These are phyloP conservation scores for Celoporthe dispersa DNA, from an alignment of 2,329 filamentous ascomycete species.

Conservation along the genomic window DNA sequence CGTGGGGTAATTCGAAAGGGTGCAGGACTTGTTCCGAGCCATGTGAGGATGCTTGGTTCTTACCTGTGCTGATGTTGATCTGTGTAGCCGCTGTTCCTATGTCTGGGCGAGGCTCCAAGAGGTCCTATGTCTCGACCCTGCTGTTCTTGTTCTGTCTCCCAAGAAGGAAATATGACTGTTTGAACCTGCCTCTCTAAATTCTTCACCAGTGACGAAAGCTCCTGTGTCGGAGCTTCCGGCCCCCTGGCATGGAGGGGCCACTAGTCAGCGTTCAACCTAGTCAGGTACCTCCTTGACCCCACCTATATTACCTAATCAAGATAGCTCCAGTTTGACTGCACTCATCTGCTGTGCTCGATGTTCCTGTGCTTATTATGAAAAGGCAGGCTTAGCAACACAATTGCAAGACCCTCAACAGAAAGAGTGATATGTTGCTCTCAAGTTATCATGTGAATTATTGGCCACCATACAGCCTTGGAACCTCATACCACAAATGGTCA, in stretches of 20 bases:
- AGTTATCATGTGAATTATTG: no score
- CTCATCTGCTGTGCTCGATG: neutral
- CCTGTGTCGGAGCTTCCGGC: neutral
- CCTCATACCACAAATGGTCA: neutral
- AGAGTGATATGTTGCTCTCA: neutral
- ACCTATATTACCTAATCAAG: neutral
- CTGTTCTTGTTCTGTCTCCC: neutral
- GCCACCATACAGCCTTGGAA: neutral
- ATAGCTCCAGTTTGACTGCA: neutral
- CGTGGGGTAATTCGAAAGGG: conserved; percentile 3
- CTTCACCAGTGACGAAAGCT: neutral
- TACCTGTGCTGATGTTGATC: neutral
- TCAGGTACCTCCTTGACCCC: neutral
- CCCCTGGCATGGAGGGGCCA: neutral
- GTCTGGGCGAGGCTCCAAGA: neutral
- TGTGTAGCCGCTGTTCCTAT: no score
- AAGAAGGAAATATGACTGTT: neutral
- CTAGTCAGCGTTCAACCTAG: conserved; percentile 1
- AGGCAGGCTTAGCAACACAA: neutral
- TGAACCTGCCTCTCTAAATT: neutral
- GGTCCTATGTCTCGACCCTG: neutral
- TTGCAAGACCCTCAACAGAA: neutral
- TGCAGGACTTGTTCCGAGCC: neutral
- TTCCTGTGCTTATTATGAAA: neutral
- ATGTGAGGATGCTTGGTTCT: neutral